Conservation (phyloP, 306 rosid genomes). For the Gynostemma pentaphyllum region DNA sequence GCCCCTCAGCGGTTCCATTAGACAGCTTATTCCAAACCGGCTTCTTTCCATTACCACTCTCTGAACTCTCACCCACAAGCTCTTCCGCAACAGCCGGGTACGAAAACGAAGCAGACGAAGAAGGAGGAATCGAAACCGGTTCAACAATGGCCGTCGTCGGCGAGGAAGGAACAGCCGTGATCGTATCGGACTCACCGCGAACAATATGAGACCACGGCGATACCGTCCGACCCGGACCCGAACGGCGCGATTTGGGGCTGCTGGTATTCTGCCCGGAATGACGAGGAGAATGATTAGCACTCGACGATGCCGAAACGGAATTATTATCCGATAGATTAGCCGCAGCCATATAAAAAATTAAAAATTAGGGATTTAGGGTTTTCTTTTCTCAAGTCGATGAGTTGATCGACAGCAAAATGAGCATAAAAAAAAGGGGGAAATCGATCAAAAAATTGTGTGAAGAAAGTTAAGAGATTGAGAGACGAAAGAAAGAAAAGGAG, state of each 20-base stretch:
- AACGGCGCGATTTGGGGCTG: slow-evolving; percentile 33
- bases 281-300: slow-evolving; percentile 27
- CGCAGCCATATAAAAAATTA: slow-evolving; percentile 34
- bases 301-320: background rate
- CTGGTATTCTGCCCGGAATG: slow-evolving; percentile 20
- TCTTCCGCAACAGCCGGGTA: slow-evolving; percentile 27
- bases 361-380: slow-evolving; percentile 25
- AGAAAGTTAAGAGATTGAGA: slow-evolving; percentile 5
- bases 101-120: slow-evolving; percentile 10
- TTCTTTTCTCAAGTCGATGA: slow-evolving; percentile 14
- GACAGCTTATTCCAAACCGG: slow-evolving; percentile 68
- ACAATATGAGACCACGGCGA: slow-evolving; percentile 53
- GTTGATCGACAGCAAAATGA: slow-evolving; percentile 47
- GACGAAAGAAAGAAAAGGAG: slow-evolving; percentile 10
- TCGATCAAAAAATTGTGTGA: slow-evolving; percentile 2
- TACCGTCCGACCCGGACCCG: slow-evolving; percentile 13
- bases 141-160: slow-evolving; percentile 24
- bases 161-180: slow-evolving; percentile 23
- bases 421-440: slow-evolving; percentile 13
- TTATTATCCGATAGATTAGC: background rate
- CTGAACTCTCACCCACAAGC: slow-evolving; percentile 27
- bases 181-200: slow-evolving; percentile 47
- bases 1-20: slow-evolving; percentile 41
- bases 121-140: slow-evolving; percentile 1
- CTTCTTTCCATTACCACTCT: slow-evolving; percentile 32